These are phyloP conservation scores for Withania somnifera DNA, from an alignment of 305 asterid genomes.

Conservation along the genomic window DNA sequence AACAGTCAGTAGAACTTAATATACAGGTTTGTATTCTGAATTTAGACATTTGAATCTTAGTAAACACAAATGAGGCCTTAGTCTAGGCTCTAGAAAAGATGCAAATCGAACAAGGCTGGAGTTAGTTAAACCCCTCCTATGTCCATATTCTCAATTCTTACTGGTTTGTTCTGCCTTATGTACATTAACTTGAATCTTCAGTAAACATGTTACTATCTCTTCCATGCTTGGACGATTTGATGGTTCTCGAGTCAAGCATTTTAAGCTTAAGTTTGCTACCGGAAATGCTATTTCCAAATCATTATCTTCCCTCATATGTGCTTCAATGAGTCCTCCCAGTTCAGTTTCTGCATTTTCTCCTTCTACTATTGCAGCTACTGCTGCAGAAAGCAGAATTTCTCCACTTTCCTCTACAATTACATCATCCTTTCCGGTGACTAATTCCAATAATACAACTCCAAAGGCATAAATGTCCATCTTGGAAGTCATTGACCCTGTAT, in stretches of 20 bases:
- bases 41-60: background rate
- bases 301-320: slow-evolving; percentile 21
- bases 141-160: background rate
- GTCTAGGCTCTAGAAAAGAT: background rate
- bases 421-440: slow-evolving; percentile 31
- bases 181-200: slow-evolving; percentile 33
- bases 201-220: slow-evolving; percentile 32
- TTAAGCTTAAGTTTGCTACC: slow-evolving; percentile 28
- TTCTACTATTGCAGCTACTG: slow-evolving; percentile 14
- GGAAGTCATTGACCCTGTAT: slow-evolving; percentile 22
- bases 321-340: slow-evolving; percentile 17
- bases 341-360: slow-evolving; percentile 24
- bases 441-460: slow-evolving; percentile 45
- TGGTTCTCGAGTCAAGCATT: slow-evolving; percentile 42
- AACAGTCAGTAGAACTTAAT: background rate
- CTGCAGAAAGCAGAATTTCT: slow-evolving; percentile 26
- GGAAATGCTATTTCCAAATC: slow-evolving; percentile 23
- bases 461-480: slow-evolving; percentile 47
- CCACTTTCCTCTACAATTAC: slow-evolving; percentile 18
- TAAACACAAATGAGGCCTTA: background rate
- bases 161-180: slow-evolving; percentile 8
- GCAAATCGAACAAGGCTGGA: background rate
- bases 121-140: background rate
- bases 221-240: slow-evolving; percentile 42
- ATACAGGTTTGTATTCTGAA: background rate